These are phyloP conservation scores for Omphalotus guepiniiformis DNA, from an alignment of 768 basidiomycete species.

Conservation along the genomic window DNA sequence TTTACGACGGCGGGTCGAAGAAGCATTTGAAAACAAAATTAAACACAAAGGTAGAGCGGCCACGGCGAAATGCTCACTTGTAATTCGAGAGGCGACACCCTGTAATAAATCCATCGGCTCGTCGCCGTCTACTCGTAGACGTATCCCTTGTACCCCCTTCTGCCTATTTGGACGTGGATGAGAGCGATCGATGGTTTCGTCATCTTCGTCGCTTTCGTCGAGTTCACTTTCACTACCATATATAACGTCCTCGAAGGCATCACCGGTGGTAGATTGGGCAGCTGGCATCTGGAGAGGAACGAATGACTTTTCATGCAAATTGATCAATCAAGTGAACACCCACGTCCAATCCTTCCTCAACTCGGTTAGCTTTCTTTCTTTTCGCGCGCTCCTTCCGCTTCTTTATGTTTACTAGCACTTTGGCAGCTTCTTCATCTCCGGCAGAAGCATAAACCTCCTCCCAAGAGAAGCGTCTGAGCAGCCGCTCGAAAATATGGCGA, in stretches of 20 bases:
- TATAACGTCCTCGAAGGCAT: constrained; percentile 95
- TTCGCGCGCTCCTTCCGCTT: constrained; percentile 94
- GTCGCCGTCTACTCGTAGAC: constrained; percentile 82
- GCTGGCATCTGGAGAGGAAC: constrained; percentile 36
- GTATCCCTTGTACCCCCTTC: constrained; percentile 40
- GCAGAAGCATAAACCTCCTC: constrained; percentile 75
- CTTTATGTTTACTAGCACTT: constrained; percentile 90
- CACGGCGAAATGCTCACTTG: constrained; percentile 43
- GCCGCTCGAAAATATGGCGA: constrained; percentile 93
- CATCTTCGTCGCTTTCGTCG: constrained; percentile 66
- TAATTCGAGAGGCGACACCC: constrained; percentile 67
- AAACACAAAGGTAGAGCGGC: background rate
- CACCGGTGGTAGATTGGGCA: constrained; percentile 56
- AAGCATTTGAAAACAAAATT: constrained; percentile 30
- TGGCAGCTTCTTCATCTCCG: constrained; percentile 76
- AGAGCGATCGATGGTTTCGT: constrained; percentile 22
- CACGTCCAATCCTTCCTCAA: constrained; percentile 58
- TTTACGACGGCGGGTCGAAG: constrained; percentile 54
- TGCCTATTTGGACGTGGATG: constrained; percentile 28
- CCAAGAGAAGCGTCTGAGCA: constrained; percentile 88
- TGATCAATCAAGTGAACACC: constrained; percentile 22
- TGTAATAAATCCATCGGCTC: constrained; percentile 94
- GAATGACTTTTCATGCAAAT: too few relatives aligned
- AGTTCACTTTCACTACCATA: constrained; percentile 96
- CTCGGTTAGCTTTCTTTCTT: constrained; percentile 68